phyloP scores from a whole-genome alignment of 1,284 basidiomycete genomes.

The Trichosporon inkin region DNA sequence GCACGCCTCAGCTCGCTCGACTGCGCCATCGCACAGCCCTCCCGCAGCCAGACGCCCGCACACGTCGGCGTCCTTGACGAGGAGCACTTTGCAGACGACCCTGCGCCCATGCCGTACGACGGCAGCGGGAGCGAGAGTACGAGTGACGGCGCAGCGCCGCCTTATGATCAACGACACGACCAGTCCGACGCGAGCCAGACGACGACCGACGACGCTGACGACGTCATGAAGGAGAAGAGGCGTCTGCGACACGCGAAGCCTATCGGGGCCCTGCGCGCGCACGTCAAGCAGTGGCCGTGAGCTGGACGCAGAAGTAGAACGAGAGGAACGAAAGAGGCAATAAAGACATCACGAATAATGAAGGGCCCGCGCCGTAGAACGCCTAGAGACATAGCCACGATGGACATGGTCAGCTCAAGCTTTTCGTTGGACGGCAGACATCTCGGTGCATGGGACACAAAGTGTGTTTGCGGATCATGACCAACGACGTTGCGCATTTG shows the following conservation, averaged over 20 bases:
- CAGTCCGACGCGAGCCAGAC: not conserved
- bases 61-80: not conserved
- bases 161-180: not conserved
- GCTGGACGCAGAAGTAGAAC: not conserved
- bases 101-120: not conserved
- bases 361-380: not conserved
- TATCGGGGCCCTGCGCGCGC: not conserved
- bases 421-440: not conserved
- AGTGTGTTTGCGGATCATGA: not conserved
- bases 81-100: not conserved
- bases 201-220: not conserved
- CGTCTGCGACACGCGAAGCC: not conserved
- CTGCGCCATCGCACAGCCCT: not conserved
- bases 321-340: not conserved
- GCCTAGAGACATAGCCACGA: not conserved
- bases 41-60: not conserved
- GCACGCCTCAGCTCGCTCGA: not conserved
- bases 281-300: slow-evolving; percentile 5
- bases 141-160: not conserved
- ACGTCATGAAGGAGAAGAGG: not conserved
- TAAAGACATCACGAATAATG: not conserved
- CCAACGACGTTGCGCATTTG: not conserved
- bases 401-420: not conserved
- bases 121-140: not conserved
- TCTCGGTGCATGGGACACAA: slow-evolving; percentile 2